Base-by-base conservation (phyloP, 257 asterid genomes). In the Plantago elongata region DNA sequence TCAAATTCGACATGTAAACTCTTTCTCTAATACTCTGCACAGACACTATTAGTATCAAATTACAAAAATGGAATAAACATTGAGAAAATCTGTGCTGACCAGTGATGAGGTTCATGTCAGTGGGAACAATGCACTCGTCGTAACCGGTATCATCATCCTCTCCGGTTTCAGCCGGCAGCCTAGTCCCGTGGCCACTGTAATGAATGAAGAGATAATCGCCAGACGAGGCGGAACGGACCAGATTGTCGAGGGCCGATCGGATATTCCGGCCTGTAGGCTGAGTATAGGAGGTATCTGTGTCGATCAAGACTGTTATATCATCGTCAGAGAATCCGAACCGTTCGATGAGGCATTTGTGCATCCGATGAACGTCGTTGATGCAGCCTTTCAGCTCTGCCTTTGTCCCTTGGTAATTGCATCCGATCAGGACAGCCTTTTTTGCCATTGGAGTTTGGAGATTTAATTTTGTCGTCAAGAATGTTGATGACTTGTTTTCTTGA, bases 141-240 rank as follows among this genome's bases (percentile, higher is more conserved):
- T 75, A 92, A 69, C 98, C 98, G 45, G 98, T 92, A 61, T 92
- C 98, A 46, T 92, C 98, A 29, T 86, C 90, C 83, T 91, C 98
- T 46, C 98, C 98, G 18, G 94, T 88, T 79, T 92, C 98, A 47
- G 98, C 98, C 16, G 98, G 98, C 2, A 92, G 87, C 45, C 98
- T 90, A 9, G 98, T 92, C 5, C 98, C 98, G 64, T 92, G 98
- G 62, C 98, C 98, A 47, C 98, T 92, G 67, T 92, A 92, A 77
- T 92, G 98, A 7, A 92, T 95, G 71, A 92, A 92, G 56, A 92
- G 81, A 59, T 62, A 71, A 56, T 90, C 98, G 0, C 98, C 95
- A 51, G 80, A 66, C 34, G 63, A 40, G 59, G 86, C 95, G 42
- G 89, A 77, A 57, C 66, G 51, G n/a, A 91, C 81, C 63, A 92